Conservation (phyloP, 208 protist species). For the Porcisia deanei region DNA sequence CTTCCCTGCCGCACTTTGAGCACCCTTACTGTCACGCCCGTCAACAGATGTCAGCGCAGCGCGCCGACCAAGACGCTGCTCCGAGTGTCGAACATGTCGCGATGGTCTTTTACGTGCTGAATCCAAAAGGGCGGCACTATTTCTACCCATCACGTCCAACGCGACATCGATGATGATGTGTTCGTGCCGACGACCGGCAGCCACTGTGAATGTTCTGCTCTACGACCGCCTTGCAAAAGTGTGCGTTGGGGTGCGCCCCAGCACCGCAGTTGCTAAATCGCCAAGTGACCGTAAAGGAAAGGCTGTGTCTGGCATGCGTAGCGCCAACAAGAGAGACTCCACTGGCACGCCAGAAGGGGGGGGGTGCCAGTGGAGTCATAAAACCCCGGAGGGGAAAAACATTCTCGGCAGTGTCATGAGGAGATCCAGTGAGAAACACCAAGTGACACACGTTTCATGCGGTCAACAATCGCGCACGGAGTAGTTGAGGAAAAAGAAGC, state of each 20-base stretch:
- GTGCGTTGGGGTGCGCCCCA: conserved; percentile 18
- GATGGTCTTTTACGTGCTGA: conserved; percentile 73
- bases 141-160: conserved; percentile 34
- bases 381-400: not conserved
- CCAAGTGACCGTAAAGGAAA: conserved; percentile 9
- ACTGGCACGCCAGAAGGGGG: conserved; percentile 8
- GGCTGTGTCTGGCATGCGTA: conserved; percentile 38
- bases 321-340: conserved; percentile 57
- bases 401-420: too few relatives aligned
- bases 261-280: not conserved
- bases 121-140: conserved; percentile 63
- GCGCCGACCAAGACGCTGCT: not conserved
- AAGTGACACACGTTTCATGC: too few relatives aligned
- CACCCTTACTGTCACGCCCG: conserved; percentile 30
- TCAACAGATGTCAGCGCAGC: not conserved
- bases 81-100: not conserved
- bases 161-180: conserved; percentile 60
- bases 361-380: not conserved
- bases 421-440: too few relatives aligned
- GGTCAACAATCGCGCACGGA: too few relatives aligned
- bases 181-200: conserved; percentile 73
- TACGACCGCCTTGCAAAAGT: conserved; percentile 71
- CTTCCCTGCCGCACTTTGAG: conserved; percentile 34
- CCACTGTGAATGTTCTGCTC: conserved; percentile 68
- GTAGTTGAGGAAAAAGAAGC: too few relatives aligned